Evolutionary conservation across 2,329 filamentous ascomycete species (phyloP).

Genomic region (Piedraia hortae): DNA sequence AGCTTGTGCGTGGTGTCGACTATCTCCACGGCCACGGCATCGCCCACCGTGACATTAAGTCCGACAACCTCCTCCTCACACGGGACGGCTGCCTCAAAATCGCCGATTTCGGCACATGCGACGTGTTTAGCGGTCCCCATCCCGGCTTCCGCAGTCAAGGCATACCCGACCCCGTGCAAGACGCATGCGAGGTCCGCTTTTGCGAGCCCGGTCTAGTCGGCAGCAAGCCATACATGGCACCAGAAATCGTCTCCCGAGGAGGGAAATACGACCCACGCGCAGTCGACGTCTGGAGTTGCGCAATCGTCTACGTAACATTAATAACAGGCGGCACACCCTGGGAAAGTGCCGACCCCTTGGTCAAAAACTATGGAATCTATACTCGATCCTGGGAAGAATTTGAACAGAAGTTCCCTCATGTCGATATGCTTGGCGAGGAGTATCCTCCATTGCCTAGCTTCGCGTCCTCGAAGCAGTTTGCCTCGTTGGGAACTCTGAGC

Average conservation of each 20-base stretch:
- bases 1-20: slow-evolving; percentile 53
- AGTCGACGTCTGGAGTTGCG: slow-evolving; percentile 66
- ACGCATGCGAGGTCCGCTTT: slow-evolving; percentile 41
- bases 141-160: slow-evolving; percentile 34
- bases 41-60: slow-evolving; percentile 72
- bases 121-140: slow-evolving; percentile 60
- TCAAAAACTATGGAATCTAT: slow-evolving; percentile 34
- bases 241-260: slow-evolving; percentile 49
- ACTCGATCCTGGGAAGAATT: slow-evolving; percentile 41
- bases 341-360: slow-evolving; percentile 29
- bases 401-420: slow-evolving; percentile 30
- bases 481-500: slow-evolving; percentile 34
- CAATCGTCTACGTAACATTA: slow-evolving; percentile 56
- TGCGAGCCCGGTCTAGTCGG: slow-evolving; percentile 63
- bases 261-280: slow-evolving; percentile 44
- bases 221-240: slow-evolving; percentile 64
- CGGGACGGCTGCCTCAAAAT: slow-evolving; percentile 66
- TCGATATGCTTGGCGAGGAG: slow-evolving; percentile 18
- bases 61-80: slow-evolving; percentile 60
- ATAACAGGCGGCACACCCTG: slow-evolving; percentile 47
- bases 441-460: slow-evolving; percentile 17
- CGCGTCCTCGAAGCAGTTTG: slow-evolving; percentile 35
- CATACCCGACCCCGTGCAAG: slow-evolving; percentile 35
- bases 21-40: slow-evolving; percentile 67
- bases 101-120: slow-evolving; percentile 71